phyloP scores from a whole-genome alignment of 1,284 basidiomycete species.

The Malassezia caprae region DNA sequence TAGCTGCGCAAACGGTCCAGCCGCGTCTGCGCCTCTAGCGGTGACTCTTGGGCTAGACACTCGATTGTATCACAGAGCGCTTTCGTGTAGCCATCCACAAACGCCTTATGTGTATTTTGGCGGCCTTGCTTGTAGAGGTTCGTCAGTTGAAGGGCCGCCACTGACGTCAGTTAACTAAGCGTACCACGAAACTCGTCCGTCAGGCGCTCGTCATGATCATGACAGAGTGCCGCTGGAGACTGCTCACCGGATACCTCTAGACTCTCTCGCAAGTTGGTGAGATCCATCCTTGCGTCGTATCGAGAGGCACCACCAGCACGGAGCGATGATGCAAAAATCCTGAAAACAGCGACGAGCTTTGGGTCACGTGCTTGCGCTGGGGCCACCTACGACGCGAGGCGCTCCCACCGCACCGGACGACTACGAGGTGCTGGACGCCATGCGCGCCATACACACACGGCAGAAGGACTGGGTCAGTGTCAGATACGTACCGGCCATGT shows the following conservation, averaged over 20 bases:
- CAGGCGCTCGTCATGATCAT: constrained; percentile 8
- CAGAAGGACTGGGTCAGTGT: not conserved
- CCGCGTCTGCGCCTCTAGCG: not conserved
- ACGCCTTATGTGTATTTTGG: constrained; percentile 7
- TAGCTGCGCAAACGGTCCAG: constrained; percentile 2
- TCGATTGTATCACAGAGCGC: constrained; percentile 14
- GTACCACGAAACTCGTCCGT: constrained; percentile 16
- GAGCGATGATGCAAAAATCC: not conserved
- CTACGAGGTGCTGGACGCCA: not conserved
- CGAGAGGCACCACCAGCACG: not conserved
- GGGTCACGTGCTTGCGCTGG: not conserved
- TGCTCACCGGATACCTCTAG: constrained; percentile 5
- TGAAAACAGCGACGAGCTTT: not conserved
- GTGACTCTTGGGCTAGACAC: not conserved
- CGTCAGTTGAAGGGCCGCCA: constrained; percentile 15
- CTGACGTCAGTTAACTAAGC: not conserved
- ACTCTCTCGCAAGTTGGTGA: constrained; percentile 17
- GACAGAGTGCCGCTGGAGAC: not conserved
- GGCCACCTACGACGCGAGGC: not conserved
- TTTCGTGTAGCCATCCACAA: constrained; percentile 10
- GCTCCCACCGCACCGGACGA: not conserved
- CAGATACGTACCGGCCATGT: constrained; percentile 56
- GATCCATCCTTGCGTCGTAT: constrained; percentile 4
- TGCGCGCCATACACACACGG: not conserved
- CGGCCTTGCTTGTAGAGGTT: constrained; percentile 17